Evolutionary conservation across 768 basidiomycete genomes (phyloP), one percentile per base, ranked within the genome.

Genomic region (Clathrus columnatus): DNA sequence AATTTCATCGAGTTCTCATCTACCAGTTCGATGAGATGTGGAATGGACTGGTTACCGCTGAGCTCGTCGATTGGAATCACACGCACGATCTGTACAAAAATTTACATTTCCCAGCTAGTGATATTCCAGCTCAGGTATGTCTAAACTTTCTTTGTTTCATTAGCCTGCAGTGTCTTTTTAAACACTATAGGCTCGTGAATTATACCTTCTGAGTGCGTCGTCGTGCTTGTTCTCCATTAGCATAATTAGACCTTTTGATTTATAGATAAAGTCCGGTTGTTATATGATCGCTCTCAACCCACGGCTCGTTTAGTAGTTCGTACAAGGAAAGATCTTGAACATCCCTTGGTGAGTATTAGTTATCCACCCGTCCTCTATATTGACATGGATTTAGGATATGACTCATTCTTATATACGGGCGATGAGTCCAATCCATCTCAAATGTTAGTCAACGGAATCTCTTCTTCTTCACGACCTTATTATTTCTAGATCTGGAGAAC

Each of bases 351-450:
- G 65, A 43, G 75, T 71, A 17, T 18, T n/a, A n/a, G n/a, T n/a
- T n/a, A n/a, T n/a, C 48, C 28, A 36, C 43, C 26, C 30, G 6
- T 20, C n/a, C 23, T 23, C n/a, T n/a, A n/a, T n/a, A n/a, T n/a
- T n/a, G n/a, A n/a, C n/a, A n/a, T n/a, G n/a, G n/a, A n/a, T 47
- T 1, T 56, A 85, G 78, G 81, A 91, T 63, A 88, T 91, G 86
- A 89, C 88, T 0, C 85, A 91, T 67, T 86, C 82, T 54, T 87
- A 85, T 60, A 71, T 91, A 7, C 79, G 88, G n/a, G 87, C 87
- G 0, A 90, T 92, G 87, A 85, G 84, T 60, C 89, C 88, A 5
- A 88, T 92, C 48, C 88, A 91, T 63, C 69, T 88, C 57, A 82
- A 88, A 69, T 91, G 83, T 84, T 59, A 27, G 78, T 67, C 6